Evolutionary conservation across 208 protist species (phyloP).

Genomic region (Phytomonas francai): DNA sequence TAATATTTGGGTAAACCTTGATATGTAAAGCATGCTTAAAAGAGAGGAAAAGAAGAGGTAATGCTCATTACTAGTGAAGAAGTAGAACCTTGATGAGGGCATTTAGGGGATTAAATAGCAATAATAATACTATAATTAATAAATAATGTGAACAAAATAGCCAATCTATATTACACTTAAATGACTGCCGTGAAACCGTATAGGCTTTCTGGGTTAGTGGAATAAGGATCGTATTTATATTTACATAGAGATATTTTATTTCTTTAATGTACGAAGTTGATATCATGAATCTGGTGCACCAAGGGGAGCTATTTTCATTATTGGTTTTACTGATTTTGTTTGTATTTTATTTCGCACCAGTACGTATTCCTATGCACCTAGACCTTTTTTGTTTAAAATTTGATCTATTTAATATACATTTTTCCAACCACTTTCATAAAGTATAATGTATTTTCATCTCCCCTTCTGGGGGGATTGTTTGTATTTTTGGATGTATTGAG

Average conservation of each 20-base stretch:
- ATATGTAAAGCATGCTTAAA: not conserved
- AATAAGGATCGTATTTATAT: not conserved
- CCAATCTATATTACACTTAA: constrained; percentile 12
- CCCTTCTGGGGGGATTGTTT: not conserved
- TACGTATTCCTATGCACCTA: not conserved
- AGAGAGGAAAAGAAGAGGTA: not conserved
- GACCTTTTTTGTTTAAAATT: constrained; percentile 4
- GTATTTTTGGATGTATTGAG: not conserved
- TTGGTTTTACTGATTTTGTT: not conserved
- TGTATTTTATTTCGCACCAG: not conserved
- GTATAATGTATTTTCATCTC: constrained; percentile 1
- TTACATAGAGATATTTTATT: not conserved
- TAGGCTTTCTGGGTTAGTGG: not conserved
- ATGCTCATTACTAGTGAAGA: not conserved
- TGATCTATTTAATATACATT: constrained; percentile 3
- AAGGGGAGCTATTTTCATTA: not conserved
- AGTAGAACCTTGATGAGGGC: constrained; percentile 13
- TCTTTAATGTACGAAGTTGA: not conserved
- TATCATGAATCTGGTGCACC: not conserved
- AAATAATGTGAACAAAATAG: constrained; percentile 11
- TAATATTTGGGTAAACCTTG: not conserved
- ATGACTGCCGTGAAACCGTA: constrained; percentile 6
- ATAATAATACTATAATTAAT: constrained; percentile 11
- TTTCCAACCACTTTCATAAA: not conserved
- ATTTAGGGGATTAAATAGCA: constrained; percentile 14